A percentile compares a stretch with the other conserved stretches of the same genome.
Evolutionary conservation across 306 rosid genomes (phyloP).

Genomic region (Prunus mira): DNA sequence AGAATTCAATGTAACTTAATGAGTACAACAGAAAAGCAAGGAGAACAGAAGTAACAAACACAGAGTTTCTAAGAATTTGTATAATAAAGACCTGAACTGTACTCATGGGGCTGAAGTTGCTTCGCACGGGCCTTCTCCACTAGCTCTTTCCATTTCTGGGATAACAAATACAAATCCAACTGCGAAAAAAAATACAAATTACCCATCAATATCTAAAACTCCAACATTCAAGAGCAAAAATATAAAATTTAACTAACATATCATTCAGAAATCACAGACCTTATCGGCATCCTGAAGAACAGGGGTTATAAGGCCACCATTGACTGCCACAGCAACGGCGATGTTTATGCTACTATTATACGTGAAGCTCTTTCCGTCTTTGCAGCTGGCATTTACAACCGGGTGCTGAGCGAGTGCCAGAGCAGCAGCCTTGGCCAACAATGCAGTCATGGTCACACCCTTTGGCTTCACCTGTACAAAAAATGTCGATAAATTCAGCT

Average conservation of each 20-base stretch:
- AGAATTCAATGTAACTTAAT: slow-evolving; percentile 3
- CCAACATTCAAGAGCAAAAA: background rate
- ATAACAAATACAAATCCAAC: slow-evolving; percentile 87
- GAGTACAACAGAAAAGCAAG: slow-evolving; percentile 9
- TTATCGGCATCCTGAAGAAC: slow-evolving; percentile 92
- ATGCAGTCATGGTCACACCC: slow-evolving; percentile 93
- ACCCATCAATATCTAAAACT: too few relatives aligned
- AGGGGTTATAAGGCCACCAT: slow-evolving; percentile 86
- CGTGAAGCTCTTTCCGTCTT: slow-evolving; percentile 71
- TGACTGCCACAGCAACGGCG: slow-evolving; percentile 82
- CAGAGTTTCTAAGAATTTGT: slow-evolving; percentile 6
- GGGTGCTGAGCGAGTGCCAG: slow-evolving; percentile 86
- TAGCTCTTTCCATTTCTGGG: slow-evolving; percentile 90
- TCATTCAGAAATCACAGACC: slow-evolving; percentile 31
- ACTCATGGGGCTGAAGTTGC: slow-evolving; percentile 91
- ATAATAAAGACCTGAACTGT: slow-evolving; percentile 59
- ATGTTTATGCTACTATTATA: slow-evolving; percentile 64
- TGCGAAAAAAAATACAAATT: slow-evolving; percentile 36
- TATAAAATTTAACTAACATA: background rate
- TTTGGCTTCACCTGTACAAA: slow-evolving; percentile 70
- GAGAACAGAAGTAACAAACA: background rate
- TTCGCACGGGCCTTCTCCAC: slow-evolving; percentile 82
- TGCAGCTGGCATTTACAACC: slow-evolving; percentile 73
- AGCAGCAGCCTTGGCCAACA: slow-evolving; percentile 81
- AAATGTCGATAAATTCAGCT: slow-evolving; percentile 16